A percentile compares a stretch with the other conserved stretches of the same genome.
These are phyloP conservation scores for Stemphylium beticola DNA, from an alignment of 2,329 filamentous ascomycete species.

Conservation along the genomic window DNA sequence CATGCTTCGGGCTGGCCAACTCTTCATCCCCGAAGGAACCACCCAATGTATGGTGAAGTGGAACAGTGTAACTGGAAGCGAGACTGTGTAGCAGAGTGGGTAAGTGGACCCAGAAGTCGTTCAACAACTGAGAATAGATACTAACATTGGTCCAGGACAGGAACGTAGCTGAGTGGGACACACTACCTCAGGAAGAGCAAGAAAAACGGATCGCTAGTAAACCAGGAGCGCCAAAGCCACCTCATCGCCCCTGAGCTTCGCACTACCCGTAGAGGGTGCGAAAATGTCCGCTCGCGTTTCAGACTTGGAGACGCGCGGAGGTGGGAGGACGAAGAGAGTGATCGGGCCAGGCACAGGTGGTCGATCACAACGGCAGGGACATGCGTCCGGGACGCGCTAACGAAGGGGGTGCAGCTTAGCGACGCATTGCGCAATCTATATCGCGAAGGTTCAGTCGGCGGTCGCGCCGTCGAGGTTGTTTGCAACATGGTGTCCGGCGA, in stretches of 20 bases:
- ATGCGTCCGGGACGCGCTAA: neutral
- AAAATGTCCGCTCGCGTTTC: neutral
- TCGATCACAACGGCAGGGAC: neutral
- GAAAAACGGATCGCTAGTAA: constrained; percentile 55
- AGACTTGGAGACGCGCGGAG: neutral
- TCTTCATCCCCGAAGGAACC: constrained; percentile 68
- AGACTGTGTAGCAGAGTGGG: constrained; percentile 69
- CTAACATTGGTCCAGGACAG: constrained; percentile 53
- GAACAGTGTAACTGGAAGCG: constrained; percentile 73
- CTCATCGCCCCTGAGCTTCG: neutral
- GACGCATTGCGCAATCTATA: neutral
- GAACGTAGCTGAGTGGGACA: constrained; percentile 66
- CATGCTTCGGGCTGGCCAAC: constrained; percentile 76
- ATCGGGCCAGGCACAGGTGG: neutral
- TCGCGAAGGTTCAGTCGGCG: neutral
- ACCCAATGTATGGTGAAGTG: constrained; percentile 73
- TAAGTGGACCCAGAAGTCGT: constrained; percentile 14
- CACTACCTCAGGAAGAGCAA: constrained; percentile 65
- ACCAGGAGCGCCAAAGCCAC: neutral
- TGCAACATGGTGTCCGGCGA: too few species aligned
- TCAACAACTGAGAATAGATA: neutral
- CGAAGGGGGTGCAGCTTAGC: neutral
- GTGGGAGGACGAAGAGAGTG: neutral
- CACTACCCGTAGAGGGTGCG: neutral
- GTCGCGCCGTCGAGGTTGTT: too few species aligned